A percentile compares a stretch with the other conserved stretches of the same genome.
Conservation (phyloP, 2,329 filamentous ascomycete genomes). For the Penicillium sp. region DNA sequence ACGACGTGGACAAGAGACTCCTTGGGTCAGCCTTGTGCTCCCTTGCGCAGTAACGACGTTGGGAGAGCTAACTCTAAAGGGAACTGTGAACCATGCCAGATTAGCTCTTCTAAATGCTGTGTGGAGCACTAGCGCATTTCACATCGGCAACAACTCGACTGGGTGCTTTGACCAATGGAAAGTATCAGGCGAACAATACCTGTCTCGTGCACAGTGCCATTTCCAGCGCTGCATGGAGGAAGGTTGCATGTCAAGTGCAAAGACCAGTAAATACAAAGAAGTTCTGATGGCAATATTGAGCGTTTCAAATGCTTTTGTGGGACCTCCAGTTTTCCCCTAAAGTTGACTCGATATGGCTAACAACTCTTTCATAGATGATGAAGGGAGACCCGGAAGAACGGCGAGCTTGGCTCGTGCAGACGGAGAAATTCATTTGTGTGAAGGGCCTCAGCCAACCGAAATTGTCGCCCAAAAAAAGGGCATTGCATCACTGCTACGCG, state of each 20-base stretch:
- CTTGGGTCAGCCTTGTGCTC: slow-evolving; percentile 15
- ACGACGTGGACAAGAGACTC: slow-evolving; percentile 9
- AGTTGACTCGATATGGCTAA: background rate
- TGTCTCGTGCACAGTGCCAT: slow-evolving; percentile 9
- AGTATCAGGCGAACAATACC: slow-evolving; percentile 3
- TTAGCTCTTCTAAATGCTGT: slow-evolving; percentile 15
- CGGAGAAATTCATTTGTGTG: slow-evolving; percentile 15
- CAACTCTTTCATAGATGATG: slow-evolving; percentile 11
- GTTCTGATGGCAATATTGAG: slow-evolving; percentile 18
- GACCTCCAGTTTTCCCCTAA: background rate
- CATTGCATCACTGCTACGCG: slow-evolving; percentile 21
- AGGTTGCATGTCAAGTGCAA: background rate
- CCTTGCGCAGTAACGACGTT: slow-evolving; percentile 15
- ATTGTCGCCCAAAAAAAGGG: slow-evolving; percentile 16
- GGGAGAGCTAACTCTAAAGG: slow-evolving; percentile 10
- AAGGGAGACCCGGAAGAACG: slow-evolving; percentile 16
- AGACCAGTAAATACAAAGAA: slow-evolving; percentile 19
- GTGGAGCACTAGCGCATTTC: slow-evolving; percentile 16
- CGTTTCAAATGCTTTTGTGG: slow-evolving; percentile 19
- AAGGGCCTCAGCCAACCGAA: slow-evolving; percentile 13
- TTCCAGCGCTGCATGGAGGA: slow-evolving; percentile 13
- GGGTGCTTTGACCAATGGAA: slow-evolving; percentile 1
- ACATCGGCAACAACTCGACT: slow-evolving; percentile 11
- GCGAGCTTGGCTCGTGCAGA: slow-evolving; percentile 15
- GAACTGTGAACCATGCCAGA: slow-evolving; percentile 1